Percentiles rank a stretch among this genome's conserved stretches.
Conservation (phyloP, 352 stramenopile genomes). For the Phytopythium helicoides region DNA sequence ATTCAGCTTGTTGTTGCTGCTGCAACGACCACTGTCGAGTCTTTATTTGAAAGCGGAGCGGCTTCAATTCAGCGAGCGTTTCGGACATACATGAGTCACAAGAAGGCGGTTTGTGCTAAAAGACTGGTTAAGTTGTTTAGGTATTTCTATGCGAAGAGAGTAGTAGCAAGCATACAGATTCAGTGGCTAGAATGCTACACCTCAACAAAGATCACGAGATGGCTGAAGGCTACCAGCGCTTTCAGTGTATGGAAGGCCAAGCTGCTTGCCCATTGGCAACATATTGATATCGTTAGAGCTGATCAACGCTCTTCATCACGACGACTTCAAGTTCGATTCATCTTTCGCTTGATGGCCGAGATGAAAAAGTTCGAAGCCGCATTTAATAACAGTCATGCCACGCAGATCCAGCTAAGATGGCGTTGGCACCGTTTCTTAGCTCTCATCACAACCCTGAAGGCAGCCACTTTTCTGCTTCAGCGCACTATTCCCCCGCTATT, state of each 20-base stretch:
- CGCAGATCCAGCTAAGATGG: slow-evolving; percentile 10
- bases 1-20: slow-evolving; percentile 6
- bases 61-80: slow-evolving; percentile 7
- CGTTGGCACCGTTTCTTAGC: slow-evolving; percentile 9
- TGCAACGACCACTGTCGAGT: slow-evolving; percentile 10
- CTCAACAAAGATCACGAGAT: slow-evolving; percentile 2
- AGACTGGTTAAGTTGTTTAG: slow-evolving; percentile 17
- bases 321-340: slow-evolving; percentile 3
- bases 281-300: background rate
- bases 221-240: background rate
- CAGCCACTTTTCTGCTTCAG: slow-evolving; percentile 6
- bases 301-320: slow-evolving; percentile 4
- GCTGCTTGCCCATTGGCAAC: background rate
- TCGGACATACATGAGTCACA: background rate
- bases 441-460: slow-evolving; percentile 3
- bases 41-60: slow-evolving; percentile 3
- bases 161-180: slow-evolving; percentile 5
- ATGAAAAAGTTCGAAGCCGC: background rate
- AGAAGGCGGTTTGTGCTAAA: slow-evolving; percentile 2
- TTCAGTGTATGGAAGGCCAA: background rate
- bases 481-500: slow-evolving; percentile 6
- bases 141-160: slow-evolving; percentile 14
- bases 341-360: slow-evolving; percentile 1
- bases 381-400: slow-evolving; percentile 6
- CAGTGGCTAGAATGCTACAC: slow-evolving; percentile 13